Conservation (phyloP, 2,329 filamentous ascomycete genomes). For the Paracoccidioides lutzii region DNA sequence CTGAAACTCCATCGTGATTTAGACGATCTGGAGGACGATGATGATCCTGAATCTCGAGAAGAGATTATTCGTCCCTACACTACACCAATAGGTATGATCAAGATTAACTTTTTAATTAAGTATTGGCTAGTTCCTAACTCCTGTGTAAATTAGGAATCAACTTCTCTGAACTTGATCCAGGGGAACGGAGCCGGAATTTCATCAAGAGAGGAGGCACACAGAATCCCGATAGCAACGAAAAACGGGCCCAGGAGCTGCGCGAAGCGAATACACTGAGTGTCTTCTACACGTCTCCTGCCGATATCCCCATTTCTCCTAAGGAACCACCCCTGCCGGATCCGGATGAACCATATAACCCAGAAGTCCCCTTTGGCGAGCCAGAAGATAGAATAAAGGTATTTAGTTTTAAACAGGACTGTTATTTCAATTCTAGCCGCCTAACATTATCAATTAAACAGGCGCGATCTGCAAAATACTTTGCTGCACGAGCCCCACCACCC, state of each 20-base stretch:
- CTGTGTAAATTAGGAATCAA: conserved; percentile 24
- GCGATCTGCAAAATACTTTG: conserved; percentile 32
- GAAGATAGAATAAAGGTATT: conserved; percentile 29
- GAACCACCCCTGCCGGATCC: conserved; percentile 29
- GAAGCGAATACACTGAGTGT: conserved; percentile 38
- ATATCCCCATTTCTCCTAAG: conserved; percentile 36
- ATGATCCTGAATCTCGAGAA: conserved; percentile 41
- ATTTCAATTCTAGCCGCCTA: not conserved
- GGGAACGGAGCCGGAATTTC: conserved; percentile 26
- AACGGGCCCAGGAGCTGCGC: conserved; percentile 32
- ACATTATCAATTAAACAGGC: conserved; percentile 14
- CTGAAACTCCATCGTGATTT: conserved; percentile 41
- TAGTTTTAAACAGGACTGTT: not conserved
- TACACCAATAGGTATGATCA: conserved; percentile 22
- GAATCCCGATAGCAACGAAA: conserved; percentile 29
- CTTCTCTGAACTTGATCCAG: conserved; percentile 22
- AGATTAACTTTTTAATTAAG: not conserved
- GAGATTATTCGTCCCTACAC: conserved; percentile 26
- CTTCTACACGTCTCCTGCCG: conserved; percentile 33
- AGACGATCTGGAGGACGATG: conserved; percentile 47
- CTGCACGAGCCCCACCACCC: conserved; percentile 23
- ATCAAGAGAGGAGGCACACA: conserved; percentile 31
- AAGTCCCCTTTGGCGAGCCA: conserved; percentile 31
- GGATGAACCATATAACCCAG: conserved; percentile 23
- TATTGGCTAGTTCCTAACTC: conserved; percentile 8